Base-by-base conservation (phyloP, 805 yeast genomes). In the Cyberlindnera maritima region DNA sequence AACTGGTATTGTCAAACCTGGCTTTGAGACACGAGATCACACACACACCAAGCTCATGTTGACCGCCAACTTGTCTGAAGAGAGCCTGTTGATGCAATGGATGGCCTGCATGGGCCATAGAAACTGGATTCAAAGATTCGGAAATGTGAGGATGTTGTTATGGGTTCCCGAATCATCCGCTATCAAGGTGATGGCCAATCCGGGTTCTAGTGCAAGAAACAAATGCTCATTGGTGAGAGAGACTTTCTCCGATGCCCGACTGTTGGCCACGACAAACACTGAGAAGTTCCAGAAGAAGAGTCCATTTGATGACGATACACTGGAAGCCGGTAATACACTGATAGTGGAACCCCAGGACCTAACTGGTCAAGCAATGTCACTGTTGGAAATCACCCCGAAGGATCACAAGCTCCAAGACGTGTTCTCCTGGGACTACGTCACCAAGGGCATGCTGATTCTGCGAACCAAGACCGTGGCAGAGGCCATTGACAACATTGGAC, bases 111-210 rank as follows among this genome's bases (percentile, higher is more conserved):
- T 83, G 25, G 81, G 77, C 0, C 75, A 83, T 60, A 70, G 75
- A 41, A 86, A 85, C 58, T 88, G 96, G 96, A 62, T 88, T 9
- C 83, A 81, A 52, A 70, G 72, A 54, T 85, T 75, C 63, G 87
- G 96, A 9, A 75, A 85, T 41, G 91, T 90, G 2, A 73, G 88
- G 51, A 79, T 88, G 82, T 66, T 91, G 20, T 65, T 85, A 14
- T 79, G 91, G 81, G 70, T 83, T 18, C 80, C 82, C 3, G 79
- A 82, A 7, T 43, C 69, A 0, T 80, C 87, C 4, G 85, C 86
- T 4, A 65, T 68, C 48, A 85, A 87, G 61, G 70, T 88, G 31
- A 60, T 85, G 39, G 80, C 92, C 0, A 74, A 73, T 0, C 71
- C 80, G 0, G 77, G 78, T 1, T 71, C 76, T 29, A 54, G 57